Evolutionary conservation across 2,329 filamentous ascomycete genomes (phyloP).

Genomic region (Macrophomina pseudophaseolina): DNA sequence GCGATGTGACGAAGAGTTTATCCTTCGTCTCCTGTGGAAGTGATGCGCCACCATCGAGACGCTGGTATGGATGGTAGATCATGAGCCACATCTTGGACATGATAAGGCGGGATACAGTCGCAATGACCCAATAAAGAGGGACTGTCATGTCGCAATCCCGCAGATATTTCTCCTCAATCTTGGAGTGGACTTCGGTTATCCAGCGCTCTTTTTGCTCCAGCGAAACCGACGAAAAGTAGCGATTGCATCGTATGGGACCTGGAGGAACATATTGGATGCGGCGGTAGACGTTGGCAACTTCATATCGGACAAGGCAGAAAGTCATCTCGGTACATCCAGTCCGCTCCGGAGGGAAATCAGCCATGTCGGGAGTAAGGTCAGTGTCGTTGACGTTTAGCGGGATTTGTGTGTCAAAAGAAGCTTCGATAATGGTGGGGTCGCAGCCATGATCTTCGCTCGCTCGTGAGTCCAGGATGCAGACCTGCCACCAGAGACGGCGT

Average conservation of each 20-base stretch:
- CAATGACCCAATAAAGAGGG: conserved; percentile 70
- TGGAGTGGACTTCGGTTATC: conserved; percentile 54
- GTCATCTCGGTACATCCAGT: conserved; percentile 64
- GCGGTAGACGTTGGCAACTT: conserved; percentile 55
- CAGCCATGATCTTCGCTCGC: conserved; percentile 68
- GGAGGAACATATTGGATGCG: conserved; percentile 53
- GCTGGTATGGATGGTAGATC: conserved; percentile 74
- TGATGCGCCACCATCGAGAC: conserved; percentile 60
- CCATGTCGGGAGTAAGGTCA: conserved; percentile 57
- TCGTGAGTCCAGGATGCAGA: conserved; percentile 64
- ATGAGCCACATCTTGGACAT: conserved; percentile 78
- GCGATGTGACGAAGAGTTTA: conserved; percentile 71
- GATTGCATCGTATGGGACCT: conserved; percentile 46
- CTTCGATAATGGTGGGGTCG: conserved; percentile 63
- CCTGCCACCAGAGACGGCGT: conserved; percentile 64
- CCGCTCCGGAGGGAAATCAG: conserved; percentile 53
- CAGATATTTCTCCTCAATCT: conserved; percentile 56
- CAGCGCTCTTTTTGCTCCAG: conserved; percentile 55
- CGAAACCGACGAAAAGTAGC: conserved; percentile 51
- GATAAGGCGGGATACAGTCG: conserved; percentile 69
- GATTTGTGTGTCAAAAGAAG: conserved; percentile 65
- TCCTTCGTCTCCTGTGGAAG: conserved; percentile 68
- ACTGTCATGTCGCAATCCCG: conserved; percentile 59
- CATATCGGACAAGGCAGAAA: conserved; percentile 59
- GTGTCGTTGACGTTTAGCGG: conserved; percentile 63